Evolutionary conservation across 164 flowering plant genomes (phyloP).

Genomic region (Aristolochia fimbriata): DNA sequence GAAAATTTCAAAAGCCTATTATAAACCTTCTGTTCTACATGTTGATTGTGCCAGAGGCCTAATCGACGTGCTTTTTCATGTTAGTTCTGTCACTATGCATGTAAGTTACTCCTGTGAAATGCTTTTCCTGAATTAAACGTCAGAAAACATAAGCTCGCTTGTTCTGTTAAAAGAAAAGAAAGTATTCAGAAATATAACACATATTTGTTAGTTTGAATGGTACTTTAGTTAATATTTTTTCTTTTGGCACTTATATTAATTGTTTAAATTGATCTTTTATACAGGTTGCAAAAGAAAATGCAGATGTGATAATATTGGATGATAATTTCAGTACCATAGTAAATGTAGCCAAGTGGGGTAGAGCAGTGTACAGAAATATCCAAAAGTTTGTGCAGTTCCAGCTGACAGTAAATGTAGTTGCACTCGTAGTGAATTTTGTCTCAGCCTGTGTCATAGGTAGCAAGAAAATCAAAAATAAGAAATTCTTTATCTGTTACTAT

Average conservation of each 20-base stretch:
- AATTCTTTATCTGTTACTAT: background rate
- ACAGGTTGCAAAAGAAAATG: constrained; percentile 91
- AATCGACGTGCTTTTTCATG: no score
- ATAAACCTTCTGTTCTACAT: no score
- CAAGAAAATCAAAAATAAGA: background rate
- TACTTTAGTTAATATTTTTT: background rate
- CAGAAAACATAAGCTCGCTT: background rate
- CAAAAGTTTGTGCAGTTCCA: constrained; percentile 76
- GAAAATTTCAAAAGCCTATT: no score
- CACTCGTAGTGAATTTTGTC: constrained; percentile 53
- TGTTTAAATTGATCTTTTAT: background rate
- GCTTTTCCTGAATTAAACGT: background rate
- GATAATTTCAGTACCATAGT: constrained; percentile 74
- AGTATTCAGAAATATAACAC: background rate
- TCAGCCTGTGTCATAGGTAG: constrained; percentile 74
- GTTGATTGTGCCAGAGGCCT: no score
- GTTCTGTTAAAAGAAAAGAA: background rate
- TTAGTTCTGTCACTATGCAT: no score
- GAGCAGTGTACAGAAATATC: constrained; percentile 71
- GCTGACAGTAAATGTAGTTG: constrained; percentile 62
- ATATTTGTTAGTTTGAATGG: background rate
- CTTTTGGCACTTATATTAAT: background rate
- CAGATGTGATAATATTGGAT: constrained; percentile 77
- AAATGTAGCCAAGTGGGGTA: constrained; percentile 81
- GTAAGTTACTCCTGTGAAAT: background rate